These are phyloP conservation scores for Hygrophoropsis aurantiaca DNA, from an alignment of 768 basidiomycete genomes.

Conservation along the genomic window DNA sequence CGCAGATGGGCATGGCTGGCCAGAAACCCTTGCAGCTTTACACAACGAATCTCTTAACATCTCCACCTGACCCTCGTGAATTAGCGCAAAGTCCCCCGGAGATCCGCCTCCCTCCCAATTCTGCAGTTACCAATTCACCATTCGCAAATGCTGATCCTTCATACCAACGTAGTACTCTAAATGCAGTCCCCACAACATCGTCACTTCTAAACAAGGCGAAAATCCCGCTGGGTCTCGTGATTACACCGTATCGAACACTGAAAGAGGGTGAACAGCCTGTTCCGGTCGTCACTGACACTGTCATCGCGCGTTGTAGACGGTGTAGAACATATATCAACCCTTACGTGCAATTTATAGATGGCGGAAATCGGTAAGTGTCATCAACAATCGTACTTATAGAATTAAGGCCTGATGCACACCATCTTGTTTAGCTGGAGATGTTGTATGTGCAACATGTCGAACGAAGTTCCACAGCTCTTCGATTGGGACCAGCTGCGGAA, in stretches of 20 bases:
- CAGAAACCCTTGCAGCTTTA: slow-evolving; percentile 76
- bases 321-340: slow-evolving; percentile 98
- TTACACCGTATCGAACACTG: slow-evolving; percentile 87
- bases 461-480: slow-evolving; percentile 97
- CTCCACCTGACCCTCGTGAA: slow-evolving; percentile 89
- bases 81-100: slow-evolving; percentile 82
- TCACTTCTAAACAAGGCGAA: slow-evolving; percentile 87
- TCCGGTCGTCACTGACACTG: slow-evolving; percentile 88
- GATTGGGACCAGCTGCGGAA: slow-evolving; percentile 97
- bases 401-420: neutral
- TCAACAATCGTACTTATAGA: neutral
- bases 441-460: slow-evolving; percentile 98
- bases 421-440: slow-evolving; percentile 92
- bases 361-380: slow-evolving; percentile 76
- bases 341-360: slow-evolving; percentile 96
- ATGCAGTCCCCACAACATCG: slow-evolving; percentile 89
- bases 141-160: slow-evolving; percentile 84
- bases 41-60: slow-evolving; percentile 90
- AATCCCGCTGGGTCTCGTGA: slow-evolving; percentile 83
- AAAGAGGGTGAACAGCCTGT: slow-evolving; percentile 83
- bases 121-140: slow-evolving; percentile 75
- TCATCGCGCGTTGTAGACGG: slow-evolving; percentile 93
- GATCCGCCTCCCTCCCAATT: slow-evolving; percentile 83
- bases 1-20: slow-evolving; percentile 83
- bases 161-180: slow-evolving; percentile 89